phyloP scores from a whole-genome alignment of 2,329 filamentous ascomycete genomes.

The Aspergillus quadricinctus region DNA sequence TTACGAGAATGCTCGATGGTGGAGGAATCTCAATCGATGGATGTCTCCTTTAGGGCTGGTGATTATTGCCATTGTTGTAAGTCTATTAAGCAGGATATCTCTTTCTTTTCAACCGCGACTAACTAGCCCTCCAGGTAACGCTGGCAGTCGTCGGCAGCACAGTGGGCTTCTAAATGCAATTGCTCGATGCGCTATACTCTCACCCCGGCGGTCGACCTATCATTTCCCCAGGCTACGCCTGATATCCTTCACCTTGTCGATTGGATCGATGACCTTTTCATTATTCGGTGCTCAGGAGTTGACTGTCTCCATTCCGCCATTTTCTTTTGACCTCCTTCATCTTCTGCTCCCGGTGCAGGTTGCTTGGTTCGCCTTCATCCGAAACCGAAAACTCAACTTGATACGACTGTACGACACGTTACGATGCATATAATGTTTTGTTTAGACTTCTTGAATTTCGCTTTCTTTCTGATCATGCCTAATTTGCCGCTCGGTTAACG shows the following conservation, averaged over 20 bases:
- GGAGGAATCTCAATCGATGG: constrained; percentile 59
- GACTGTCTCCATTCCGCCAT: constrained; percentile 5
- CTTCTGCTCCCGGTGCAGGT: constrained; percentile 5
- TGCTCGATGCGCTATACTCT: not conserved
- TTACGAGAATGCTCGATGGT: constrained; percentile 60
- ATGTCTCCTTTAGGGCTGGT: constrained; percentile 56
- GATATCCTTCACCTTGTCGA: constrained; percentile 1
- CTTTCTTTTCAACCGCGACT: not conserved
- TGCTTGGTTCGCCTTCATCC: constrained; percentile 15
- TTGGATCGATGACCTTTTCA: constrained; percentile 8
- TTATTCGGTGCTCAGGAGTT: constrained; percentile 4
- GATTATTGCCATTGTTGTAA: constrained; percentile 53
- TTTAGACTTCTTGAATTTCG: constrained; percentile 13
- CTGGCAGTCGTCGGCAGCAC: constrained; percentile 31
- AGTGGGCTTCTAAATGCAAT: constrained; percentile 24
- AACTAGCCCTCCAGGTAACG: constrained; percentile 19
- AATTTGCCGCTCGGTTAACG: constrained; percentile 1
- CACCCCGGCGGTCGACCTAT: not conserved
- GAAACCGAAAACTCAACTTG: constrained; percentile 19
- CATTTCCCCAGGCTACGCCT: constrained; percentile 7
- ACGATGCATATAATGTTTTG: constrained; percentile 26
- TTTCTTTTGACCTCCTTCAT: constrained; percentile 4
- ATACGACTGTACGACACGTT: constrained; percentile 29
- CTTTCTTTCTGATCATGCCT: constrained; percentile 4
- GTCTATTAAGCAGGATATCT: constrained; percentile 18